These are phyloP conservation scores for Mycoemilia scoparia DNA, from an alignment of 192 early-diverging fungal species.

Conservation along the genomic window DNA sequence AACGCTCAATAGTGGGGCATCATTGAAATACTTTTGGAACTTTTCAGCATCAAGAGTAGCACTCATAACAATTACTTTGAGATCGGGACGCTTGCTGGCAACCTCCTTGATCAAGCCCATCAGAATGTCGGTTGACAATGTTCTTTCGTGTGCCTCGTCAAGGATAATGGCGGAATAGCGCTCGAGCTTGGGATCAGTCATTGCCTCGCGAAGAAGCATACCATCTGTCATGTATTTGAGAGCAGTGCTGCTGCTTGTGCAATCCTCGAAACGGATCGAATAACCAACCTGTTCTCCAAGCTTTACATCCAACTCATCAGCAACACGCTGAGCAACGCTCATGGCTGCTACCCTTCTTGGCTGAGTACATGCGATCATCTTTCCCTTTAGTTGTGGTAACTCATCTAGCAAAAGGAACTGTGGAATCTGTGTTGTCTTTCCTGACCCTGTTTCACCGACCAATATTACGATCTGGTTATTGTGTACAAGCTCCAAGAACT, in stretches of 20 bases:
- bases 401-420: conserved; percentile 88
- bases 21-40: conserved; percentile 96
- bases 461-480: conserved; percentile 86
- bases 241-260: conserved; percentile 62
- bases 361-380: conserved; percentile 95
- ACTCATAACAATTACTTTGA: conserved; percentile 92
- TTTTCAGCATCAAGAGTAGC: conserved; percentile 97
- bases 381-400: conserved; percentile 71
- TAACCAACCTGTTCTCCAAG: conserved; percentile 96
- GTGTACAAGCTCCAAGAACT: conserved; percentile 84
- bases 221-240: conserved; percentile 98
- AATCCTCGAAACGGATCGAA: conserved; percentile 96
- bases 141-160: conserved; percentile 98
- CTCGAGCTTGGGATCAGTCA: conserved; percentile 73
- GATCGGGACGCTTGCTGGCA: conserved; percentile 49
- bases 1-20: conserved; percentile 78
- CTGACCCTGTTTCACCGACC: conserved; percentile 94
- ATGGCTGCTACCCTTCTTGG: conserved; percentile 98
- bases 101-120: conserved; percentile 97
- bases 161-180: conserved; percentile 91
- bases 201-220: conserved; percentile 96
- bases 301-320: conserved; percentile 86
- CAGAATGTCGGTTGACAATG: conserved; percentile 87
- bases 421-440: conserved; percentile 98
- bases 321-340: conserved; percentile 96